These are phyloP conservation scores for Kodamaea kakaduensis DNA, from an alignment of 805 yeast genomes.

Conservation along the genomic window DNA sequence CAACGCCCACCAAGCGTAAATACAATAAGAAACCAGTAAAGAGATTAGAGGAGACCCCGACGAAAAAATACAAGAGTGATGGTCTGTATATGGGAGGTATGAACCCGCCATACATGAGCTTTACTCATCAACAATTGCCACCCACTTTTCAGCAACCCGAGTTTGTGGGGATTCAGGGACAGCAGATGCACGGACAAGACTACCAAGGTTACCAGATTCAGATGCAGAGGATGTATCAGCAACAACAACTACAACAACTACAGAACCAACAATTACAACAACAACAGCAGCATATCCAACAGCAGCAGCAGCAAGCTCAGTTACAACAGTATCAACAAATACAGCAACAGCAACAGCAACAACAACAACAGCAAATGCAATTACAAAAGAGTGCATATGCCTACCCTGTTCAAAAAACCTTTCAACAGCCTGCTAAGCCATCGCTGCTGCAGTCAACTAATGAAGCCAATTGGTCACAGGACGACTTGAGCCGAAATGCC, in stretches of 20 bases:
- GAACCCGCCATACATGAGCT: constrained; percentile 9
- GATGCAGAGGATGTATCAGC: constrained; percentile 9
- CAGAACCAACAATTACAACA: constrained; percentile 24
- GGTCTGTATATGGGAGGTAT: constrained; percentile 1
- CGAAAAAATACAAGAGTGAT: constrained; percentile 40
- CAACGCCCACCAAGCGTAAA: constrained; percentile 41
- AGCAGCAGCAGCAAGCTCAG: constrained; percentile 13
- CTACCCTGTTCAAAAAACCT: constrained; percentile 6
- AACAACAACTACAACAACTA: constrained; percentile 20
- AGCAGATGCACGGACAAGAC: constrained; percentile 7
- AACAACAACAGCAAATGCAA: constrained; percentile 16
- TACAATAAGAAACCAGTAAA: constrained; percentile 52
- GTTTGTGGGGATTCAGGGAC: constrained; percentile 13
- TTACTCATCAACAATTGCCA: constrained; percentile 27
- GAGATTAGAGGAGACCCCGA: constrained; percentile 56
- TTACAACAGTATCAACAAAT: constrained; percentile 9
- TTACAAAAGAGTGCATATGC: constrained; percentile 9
- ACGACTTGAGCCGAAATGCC: constrained; percentile 20
- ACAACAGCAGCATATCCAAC: constrained; percentile 18
- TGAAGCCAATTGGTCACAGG: constrained; percentile 45
- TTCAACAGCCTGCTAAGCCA: constrained; percentile 6
- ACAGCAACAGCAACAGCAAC: constrained; percentile 15
- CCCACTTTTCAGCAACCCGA: constrained; percentile 23
- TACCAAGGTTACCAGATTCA: constrained; percentile 8
- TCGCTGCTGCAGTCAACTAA: constrained; percentile 30